phyloP scores from a whole-genome alignment of 2,329 filamentous ascomycete species.

The Plectosphaerella cucumerina region DNA sequence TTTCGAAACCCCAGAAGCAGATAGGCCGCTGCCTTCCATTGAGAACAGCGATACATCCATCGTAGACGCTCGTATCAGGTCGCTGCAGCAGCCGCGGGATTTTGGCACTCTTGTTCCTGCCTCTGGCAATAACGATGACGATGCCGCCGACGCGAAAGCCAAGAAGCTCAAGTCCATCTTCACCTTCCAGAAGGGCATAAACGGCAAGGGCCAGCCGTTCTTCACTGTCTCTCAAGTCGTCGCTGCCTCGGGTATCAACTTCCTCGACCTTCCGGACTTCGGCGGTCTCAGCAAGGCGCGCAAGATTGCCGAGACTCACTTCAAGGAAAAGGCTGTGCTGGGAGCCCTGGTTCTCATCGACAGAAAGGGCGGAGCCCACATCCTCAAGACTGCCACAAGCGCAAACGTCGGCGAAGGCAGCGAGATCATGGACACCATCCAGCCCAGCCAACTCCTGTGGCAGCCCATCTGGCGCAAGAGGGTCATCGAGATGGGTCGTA shows the following conservation, averaged over 20 bases:
- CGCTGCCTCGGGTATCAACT: neutral
- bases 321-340: neutral
- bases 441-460: slow-evolving; percentile 18
- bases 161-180: neutral
- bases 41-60: neutral
- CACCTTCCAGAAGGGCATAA: neutral
- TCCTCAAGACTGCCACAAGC: neutral
- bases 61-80: too few species aligned
- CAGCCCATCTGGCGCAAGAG: slow-evolving; percentile 21
- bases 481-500: slow-evolving; percentile 21
- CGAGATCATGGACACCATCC: neutral
- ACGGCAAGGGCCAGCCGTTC: neutral
- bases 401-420: neutral
- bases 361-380: neutral
- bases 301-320: neutral
- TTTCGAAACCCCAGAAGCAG: neutral
- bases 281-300: neutral
- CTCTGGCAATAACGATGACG: too few species aligned
- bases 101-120: too few species aligned
- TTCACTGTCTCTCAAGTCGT: neutral
- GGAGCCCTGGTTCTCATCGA: neutral
- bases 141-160: neutral
- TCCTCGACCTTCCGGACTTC: neutral
- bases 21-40: neutral
- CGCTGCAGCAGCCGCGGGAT: too few species aligned